A percentile compares a stretch with the other conserved stretches of the same genome.
Conservation (phyloP, 768 basidiomycete genomes). For the Rhodotorula toruloides region DNA sequence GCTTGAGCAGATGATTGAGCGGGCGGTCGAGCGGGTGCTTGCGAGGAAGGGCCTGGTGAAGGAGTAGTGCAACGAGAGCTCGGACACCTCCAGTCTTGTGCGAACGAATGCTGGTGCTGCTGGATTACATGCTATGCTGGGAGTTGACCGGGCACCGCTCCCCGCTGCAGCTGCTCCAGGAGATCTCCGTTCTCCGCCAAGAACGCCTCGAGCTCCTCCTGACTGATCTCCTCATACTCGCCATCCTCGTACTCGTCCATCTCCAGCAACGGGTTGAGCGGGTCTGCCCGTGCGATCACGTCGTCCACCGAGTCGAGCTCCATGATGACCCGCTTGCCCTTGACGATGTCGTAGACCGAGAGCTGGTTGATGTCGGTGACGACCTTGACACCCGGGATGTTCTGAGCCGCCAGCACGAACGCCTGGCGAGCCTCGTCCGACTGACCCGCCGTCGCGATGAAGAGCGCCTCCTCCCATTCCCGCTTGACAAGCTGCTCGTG, state of each 20-base stretch:
- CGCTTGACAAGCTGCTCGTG: constrained; percentile 59
- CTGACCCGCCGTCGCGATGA: constrained; percentile 54
- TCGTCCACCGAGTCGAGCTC: constrained; percentile 77
- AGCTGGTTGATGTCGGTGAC: constrained; percentile 59
- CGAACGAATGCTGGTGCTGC: too few relatives aligned
- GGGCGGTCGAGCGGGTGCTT: constrained; percentile 38
- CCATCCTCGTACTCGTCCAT: constrained; percentile 45
- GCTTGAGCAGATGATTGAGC: constrained; percentile 41
- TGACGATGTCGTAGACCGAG: constrained; percentile 74
- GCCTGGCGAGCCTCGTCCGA: constrained; percentile 27
- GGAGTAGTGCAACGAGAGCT: too few relatives aligned
- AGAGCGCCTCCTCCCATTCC: constrained; percentile 67
- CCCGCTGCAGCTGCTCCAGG: too few relatives aligned
- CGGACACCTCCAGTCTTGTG: too few relatives aligned
- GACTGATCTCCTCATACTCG: not conserved
- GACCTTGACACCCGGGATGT: constrained; percentile 65
- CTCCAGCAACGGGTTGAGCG: constrained; percentile 56
- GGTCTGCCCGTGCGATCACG: constrained; percentile 48
- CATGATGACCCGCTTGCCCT: constrained; percentile 73
- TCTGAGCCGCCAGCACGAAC: constrained; percentile 61
- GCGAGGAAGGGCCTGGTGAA: constrained; percentile 23
- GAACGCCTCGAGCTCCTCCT: too few relatives aligned
- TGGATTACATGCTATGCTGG: too few relatives aligned
- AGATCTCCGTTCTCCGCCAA: too few relatives aligned
- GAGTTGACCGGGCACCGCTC: too few relatives aligned